Evolutionary conservation across 2,329 filamentous ascomycete species (phyloP).

Genomic region (Penicillium aurantiogriseum): DNA sequence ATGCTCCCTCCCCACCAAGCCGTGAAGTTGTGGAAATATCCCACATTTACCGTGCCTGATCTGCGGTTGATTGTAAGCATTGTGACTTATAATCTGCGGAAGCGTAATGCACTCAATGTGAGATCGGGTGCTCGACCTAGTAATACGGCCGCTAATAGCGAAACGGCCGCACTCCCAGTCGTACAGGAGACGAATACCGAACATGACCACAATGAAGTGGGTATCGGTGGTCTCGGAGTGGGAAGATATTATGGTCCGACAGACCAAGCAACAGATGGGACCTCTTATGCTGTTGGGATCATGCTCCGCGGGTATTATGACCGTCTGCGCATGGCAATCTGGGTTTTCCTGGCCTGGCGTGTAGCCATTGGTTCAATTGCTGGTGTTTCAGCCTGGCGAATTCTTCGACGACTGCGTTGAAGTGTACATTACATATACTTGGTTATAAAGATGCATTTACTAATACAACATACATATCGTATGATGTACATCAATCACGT

Average conservation of each 20-base stretch:
- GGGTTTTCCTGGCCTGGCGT: slow-evolving; percentile 42
- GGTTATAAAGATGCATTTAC: no score
- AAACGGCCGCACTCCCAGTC: slow-evolving; percentile 35
- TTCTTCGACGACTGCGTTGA: slow-evolving; percentile 22
- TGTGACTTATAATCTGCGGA: slow-evolving; percentile 58
- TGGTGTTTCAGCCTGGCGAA: slow-evolving; percentile 30
- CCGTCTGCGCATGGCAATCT: slow-evolving; percentile 40
- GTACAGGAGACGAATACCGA: slow-evolving; percentile 17
- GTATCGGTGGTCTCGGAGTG: slow-evolving; percentile 40
- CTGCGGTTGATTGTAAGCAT: slow-evolving; percentile 59
- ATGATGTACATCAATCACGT: neutral
- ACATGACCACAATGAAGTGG: slow-evolving; percentile 37
- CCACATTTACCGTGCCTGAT: slow-evolving; percentile 65
- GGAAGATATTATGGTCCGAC: slow-evolving; percentile 33
- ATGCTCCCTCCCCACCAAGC: slow-evolving; percentile 63
- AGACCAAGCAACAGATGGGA: slow-evolving; percentile 26
- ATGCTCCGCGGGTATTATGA: slow-evolving; percentile 48
- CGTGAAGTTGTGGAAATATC: slow-evolving; percentile 64
- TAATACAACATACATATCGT: neutral
- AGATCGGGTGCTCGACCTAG: slow-evolving; percentile 32
- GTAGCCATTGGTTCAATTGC: slow-evolving; percentile 32
- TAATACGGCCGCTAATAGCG: slow-evolving; percentile 33
- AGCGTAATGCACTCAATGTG: slow-evolving; percentile 46
- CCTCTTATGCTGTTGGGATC: slow-evolving; percentile 41
- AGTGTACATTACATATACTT: neutral